Conservation (phyloP, 441 rosid genomes). For the Dalechampia spathulata region DNA sequence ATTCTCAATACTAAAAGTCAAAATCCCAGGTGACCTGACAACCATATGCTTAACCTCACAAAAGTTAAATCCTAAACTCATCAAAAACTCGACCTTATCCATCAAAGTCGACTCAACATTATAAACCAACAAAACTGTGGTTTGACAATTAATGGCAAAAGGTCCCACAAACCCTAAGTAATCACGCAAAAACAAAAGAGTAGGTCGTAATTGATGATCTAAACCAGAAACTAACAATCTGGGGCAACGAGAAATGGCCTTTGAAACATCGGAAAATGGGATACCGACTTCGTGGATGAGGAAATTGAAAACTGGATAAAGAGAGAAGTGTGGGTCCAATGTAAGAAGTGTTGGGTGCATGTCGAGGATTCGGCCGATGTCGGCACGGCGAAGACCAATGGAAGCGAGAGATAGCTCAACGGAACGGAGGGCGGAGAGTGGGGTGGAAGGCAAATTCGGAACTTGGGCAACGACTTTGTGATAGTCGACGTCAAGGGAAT, state of each 20-base stretch:
- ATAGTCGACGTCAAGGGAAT: constrained; percentile 52
- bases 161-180: constrained; percentile 51
- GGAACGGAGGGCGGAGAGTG: constrained; percentile 56
- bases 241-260: constrained; percentile 62
- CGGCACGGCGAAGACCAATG: constrained; percentile 50
- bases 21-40: constrained; percentile 62
- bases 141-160: constrained; percentile 32
- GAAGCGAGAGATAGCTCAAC: constrained; percentile 50
- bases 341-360: constrained; percentile 57
- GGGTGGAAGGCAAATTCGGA: constrained; percentile 55
- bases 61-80: constrained; percentile 45
- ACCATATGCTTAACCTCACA: constrained; percentile 57
- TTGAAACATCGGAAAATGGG: constrained; percentile 35
- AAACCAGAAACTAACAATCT: constrained; percentile 48
- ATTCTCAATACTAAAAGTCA: constrained; percentile 59
- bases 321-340: constrained; percentile 41
- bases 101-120: constrained; percentile 47
- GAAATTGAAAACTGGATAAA: constrained; percentile 52
- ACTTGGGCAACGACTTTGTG: constrained; percentile 55
- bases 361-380: constrained; percentile 67
- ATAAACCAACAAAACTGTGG: constrained; percentile 56
- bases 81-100: constrained; percentile 52
- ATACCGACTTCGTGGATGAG: constrained; percentile 50
- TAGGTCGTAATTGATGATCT: constrained; percentile 43
- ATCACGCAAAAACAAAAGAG: constrained; percentile 35